Conservation (phyloP, 306 rosid genomes). For the Calophaca sinica region DNA sequence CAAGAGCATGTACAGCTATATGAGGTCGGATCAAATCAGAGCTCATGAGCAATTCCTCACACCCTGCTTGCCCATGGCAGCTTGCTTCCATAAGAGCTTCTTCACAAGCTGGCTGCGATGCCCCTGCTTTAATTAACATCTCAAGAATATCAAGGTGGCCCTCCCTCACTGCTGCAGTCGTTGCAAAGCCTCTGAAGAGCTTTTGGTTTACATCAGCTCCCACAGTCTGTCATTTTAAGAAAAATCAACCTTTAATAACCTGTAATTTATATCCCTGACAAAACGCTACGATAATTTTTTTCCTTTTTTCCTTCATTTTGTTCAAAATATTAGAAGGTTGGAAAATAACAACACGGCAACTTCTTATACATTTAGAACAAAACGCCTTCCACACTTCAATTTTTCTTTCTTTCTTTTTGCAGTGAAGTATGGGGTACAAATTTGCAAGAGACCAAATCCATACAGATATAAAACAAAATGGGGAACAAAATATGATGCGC, state of each 20-base stretch:
- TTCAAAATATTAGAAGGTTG: too few relatives aligned
- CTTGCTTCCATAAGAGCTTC: constrained; percentile 94
- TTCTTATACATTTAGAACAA: background rate
- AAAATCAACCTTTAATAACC: constrained; percentile 29
- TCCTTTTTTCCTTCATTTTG: background rate
- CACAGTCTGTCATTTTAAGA: constrained; percentile 56
- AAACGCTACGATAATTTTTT: background rate
- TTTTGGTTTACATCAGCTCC: constrained; percentile 97
- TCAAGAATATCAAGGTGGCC: constrained; percentile 80
- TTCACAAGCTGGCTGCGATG: constrained; percentile 95
- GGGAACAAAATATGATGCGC: background rate
- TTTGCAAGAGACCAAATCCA: constrained; percentile 23
- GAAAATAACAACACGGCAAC: too few relatives aligned
- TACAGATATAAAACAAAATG: background rate
- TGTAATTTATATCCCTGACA: constrained; percentile 29
- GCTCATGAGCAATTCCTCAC: constrained; percentile 78
- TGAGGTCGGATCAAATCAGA: constrained; percentile 86
- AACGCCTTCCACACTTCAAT: constrained; percentile 9
- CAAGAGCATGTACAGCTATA: constrained; percentile 79
- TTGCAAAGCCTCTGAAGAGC: constrained; percentile 88
- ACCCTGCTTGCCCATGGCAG: constrained; percentile 77
- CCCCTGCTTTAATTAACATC: constrained; percentile 85
- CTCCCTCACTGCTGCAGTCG: constrained; percentile 94
- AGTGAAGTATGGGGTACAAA: background rate
- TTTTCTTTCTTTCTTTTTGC: background rate